Percentiles rank a stretch among this genome's conserved stretches.
Evolutionary conservation across 1,139 yeast species (phyloP).

Genomic region (Kurtzmaniella natalensis): DNA sequence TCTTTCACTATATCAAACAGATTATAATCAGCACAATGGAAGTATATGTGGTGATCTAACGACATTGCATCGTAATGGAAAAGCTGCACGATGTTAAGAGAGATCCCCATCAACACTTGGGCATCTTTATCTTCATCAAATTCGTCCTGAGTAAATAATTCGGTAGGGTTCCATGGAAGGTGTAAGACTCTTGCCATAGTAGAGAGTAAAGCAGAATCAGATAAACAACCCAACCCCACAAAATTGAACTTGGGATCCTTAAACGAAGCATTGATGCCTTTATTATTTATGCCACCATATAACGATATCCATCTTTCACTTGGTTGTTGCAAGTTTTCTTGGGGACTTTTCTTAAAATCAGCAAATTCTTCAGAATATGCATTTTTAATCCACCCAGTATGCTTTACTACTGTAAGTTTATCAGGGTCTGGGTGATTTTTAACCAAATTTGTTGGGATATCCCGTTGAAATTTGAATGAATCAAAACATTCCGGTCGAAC

Average conservation of each 20-base stretch:
- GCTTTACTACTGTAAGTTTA: slow-evolving; percentile 25
- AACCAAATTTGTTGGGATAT: slow-evolving; percentile 16
- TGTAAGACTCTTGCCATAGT: slow-evolving; percentile 41
- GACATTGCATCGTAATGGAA: slow-evolving; percentile 49
- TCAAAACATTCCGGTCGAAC: slow-evolving; percentile 14
- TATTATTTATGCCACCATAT: slow-evolving; percentile 32
- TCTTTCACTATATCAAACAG: slow-evolving; percentile 34
- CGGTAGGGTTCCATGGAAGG: slow-evolving; percentile 43
- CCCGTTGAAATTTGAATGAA: slow-evolving; percentile 2
- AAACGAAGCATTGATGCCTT: slow-evolving; percentile 21
- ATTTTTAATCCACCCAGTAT: slow-evolving; percentile 37
- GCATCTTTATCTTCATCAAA: slow-evolving; percentile 35
- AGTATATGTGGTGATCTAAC: slow-evolving; percentile 43
- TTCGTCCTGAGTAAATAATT: slow-evolving; percentile 25
- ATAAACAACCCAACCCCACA: slow-evolving; percentile 37
- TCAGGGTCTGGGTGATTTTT: slow-evolving; percentile 27
- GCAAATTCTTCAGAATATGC: slow-evolving; percentile 38
- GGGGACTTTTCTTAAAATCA: slow-evolving; percentile 29
- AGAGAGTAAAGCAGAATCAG: slow-evolving; percentile 40
- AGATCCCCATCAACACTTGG: slow-evolving; percentile 22
- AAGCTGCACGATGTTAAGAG: slow-evolving; percentile 37
- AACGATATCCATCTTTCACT: slow-evolving; percentile 41
- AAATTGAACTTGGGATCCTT: slow-evolving; percentile 28
- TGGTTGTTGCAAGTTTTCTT: slow-evolving; percentile 27
- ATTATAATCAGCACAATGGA: slow-evolving; percentile 27